phyloP scores from a whole-genome alignment of 768 basidiomycete species.

The Tephrocybe sp. region DNA sequence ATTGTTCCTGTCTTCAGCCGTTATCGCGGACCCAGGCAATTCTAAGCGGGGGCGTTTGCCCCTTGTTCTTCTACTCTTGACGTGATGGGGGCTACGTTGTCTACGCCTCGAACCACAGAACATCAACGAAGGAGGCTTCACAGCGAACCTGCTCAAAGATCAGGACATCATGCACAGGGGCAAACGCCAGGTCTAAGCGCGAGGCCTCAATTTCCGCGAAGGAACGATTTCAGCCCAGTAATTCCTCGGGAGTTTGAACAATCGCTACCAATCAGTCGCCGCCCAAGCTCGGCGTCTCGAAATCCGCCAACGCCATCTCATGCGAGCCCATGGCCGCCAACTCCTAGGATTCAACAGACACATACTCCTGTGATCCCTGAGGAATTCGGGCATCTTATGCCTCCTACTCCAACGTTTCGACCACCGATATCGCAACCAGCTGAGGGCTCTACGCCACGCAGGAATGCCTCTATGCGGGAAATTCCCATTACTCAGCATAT shows the following conservation, averaged over 20 bases:
- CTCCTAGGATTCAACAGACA: neutral
- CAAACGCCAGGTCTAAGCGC: neutral
- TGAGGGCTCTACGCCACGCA: neutral
- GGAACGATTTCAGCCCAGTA: neutral
- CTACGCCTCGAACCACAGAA: neutral
- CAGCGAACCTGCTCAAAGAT: neutral
- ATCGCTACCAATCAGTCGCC: neutral
- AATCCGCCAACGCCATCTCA: neutral
- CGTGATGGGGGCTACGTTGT: neutral
- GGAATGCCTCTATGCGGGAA: neutral
- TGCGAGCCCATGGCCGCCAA: neutral
- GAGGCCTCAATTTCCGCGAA: neutral
- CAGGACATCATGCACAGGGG: no score
- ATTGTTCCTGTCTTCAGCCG: neutral
- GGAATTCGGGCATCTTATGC: neutral
- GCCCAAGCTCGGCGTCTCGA: neutral
- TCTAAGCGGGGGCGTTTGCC: neutral
- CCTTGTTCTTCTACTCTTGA: neutral
- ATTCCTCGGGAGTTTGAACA: conserved; percentile 3
- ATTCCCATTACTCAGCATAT: neutral
- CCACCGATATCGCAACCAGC: neutral
- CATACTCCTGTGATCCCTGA: neutral
- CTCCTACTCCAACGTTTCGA: neutral
- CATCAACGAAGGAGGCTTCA: neutral
- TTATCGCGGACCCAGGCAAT: neutral